Percentiles rank a stretch among this genome's conserved stretches.
These are phyloP conservation scores for Phytophthora colocasiae DNA, from an alignment of 352 stramenopile species.

Conservation along the genomic window DNA sequence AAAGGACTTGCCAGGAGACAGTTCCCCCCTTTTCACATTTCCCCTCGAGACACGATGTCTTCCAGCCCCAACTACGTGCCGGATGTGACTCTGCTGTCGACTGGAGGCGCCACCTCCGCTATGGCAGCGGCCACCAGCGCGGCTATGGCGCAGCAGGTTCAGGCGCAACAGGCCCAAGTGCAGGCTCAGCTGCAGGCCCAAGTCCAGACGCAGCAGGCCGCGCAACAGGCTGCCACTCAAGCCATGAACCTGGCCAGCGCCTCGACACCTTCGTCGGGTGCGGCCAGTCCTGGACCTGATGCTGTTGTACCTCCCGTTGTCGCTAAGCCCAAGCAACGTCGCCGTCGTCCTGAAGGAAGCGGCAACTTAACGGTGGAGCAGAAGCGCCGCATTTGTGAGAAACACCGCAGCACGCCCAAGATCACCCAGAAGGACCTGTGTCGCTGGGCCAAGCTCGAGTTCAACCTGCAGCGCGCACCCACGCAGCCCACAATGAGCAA, in stretches of 20 bases:
- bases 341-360: conserved; percentile 62
- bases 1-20: conserved; percentile 13
- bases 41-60: conserved; percentile 61
- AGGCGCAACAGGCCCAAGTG: conserved; percentile 32
- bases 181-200: conserved; percentile 28
- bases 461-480: conserved; percentile 82
- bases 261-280: not conserved
- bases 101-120: conserved; percentile 4
- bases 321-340: conserved; percentile 36
- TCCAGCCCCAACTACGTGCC: conserved; percentile 83
- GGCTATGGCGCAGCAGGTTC: conserved; percentile 39
- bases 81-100: conserved; percentile 35
- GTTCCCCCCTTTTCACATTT: conserved; percentile 29
- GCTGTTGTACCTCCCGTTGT: not conserved
- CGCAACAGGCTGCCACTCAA: conserved; percentile 5
- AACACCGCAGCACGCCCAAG: conserved; percentile 85
- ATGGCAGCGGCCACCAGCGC: conserved; percentile 25
- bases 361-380: conserved; percentile 89
- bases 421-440: conserved; percentile 91
- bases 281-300: not conserved
- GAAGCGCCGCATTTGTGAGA: conserved; percentile 90
- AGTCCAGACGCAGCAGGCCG: conserved; percentile 7
- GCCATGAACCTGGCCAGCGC: not conserved
- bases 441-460: conserved; percentile 90
- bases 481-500: conserved; percentile 86